phyloP scores from a whole-genome alignment of 352 stramenopile genomes.

The Globisporangium abappressorium region DNA sequence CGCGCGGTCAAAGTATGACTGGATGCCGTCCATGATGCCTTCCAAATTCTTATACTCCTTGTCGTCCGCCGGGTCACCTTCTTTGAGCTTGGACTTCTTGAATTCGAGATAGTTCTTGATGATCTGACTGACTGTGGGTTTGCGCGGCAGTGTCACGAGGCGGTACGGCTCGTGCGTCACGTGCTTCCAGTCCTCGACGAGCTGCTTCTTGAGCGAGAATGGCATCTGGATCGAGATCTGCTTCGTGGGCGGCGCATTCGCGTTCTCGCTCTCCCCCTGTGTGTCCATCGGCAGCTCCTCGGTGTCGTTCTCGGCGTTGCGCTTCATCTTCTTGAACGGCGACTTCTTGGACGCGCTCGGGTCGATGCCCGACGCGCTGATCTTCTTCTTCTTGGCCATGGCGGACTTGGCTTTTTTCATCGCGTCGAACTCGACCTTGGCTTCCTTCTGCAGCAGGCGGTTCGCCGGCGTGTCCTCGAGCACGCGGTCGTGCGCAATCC shows the following conservation, averaged over 20 bases:
- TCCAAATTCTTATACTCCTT: slow-evolving; percentile 84
- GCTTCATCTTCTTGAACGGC: slow-evolving; percentile 78
- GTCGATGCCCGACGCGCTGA: slow-evolving; percentile 59
- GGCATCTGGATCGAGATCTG: slow-evolving; percentile 81
- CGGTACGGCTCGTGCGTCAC: slow-evolving; percentile 73
- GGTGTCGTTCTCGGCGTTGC: slow-evolving; percentile 60
- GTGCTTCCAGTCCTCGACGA: slow-evolving; percentile 90
- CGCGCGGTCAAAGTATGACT: slow-evolving; percentile 88
- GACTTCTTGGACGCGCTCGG: slow-evolving; percentile 45
- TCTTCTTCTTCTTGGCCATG: slow-evolving; percentile 57
- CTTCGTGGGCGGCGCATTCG: slow-evolving; percentile 21
- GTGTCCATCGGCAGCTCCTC: slow-evolving; percentile 42
- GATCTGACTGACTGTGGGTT: slow-evolving; percentile 75
- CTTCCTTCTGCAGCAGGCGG: slow-evolving; percentile 52
- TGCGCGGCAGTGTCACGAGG: slow-evolving; percentile 80
- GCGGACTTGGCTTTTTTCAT: slow-evolving; percentile 44
- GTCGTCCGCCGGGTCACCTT: slow-evolving; percentile 47
- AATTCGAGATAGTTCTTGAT: slow-evolving; percentile 78
- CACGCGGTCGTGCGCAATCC: slow-evolving; percentile 71
- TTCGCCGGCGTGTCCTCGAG: slow-evolving; percentile 65
- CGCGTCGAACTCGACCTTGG: slow-evolving; percentile 21
- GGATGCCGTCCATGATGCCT: slow-evolving; percentile 80
- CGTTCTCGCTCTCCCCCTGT: slow-evolving; percentile 19
- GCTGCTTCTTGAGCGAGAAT: slow-evolving; percentile 90
- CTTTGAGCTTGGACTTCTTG: slow-evolving; percentile 66